These are phyloP conservation scores for Pochonia chlamydosporia DNA, from an alignment of 2,329 filamentous ascomycete species.

Conservation along the genomic window DNA sequence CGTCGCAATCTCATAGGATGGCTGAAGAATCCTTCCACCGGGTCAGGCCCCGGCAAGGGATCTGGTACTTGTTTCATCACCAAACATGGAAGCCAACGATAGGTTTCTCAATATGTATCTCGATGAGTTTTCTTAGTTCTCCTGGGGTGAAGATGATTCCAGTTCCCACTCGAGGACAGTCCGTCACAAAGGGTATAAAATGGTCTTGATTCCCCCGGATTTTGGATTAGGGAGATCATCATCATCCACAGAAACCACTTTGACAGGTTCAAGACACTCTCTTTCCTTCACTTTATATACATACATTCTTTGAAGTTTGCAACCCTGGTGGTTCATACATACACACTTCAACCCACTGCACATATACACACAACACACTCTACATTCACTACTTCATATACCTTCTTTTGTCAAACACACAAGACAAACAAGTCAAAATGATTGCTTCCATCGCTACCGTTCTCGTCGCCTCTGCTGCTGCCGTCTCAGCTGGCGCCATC, in stretches of 20 bases:
- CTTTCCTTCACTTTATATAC: not conserved
- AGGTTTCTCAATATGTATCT: too few relatives aligned
- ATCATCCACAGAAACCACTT: not conserved
- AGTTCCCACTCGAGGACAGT: too few relatives aligned
- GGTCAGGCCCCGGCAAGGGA: not conserved
- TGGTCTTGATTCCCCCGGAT: not conserved
- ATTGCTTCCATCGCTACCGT: constrained; percentile 23
- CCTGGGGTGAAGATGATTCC: too few relatives aligned
- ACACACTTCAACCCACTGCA: not conserved
- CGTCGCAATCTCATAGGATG: not conserved
- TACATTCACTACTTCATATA: constrained; percentile 8
- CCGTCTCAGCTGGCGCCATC: constrained; percentile 22
- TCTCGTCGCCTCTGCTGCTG: constrained; percentile 22
- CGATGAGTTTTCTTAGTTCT: too few relatives aligned
- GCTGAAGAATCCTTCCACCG: not conserved
- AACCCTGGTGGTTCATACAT: not conserved
- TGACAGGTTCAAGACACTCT: not conserved
- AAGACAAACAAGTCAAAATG: constrained; percentile 12
- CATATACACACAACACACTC: constrained; percentile 1
- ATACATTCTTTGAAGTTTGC: not conserved
- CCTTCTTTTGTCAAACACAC: constrained; percentile 10
- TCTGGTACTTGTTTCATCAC: not conserved
- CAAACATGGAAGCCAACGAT: too few relatives aligned
- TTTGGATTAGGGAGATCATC: not conserved
- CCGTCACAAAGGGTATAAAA: not conserved